Conservation (phyloP, 805 yeast species). For the Brettanomyces sp. region DNA sequence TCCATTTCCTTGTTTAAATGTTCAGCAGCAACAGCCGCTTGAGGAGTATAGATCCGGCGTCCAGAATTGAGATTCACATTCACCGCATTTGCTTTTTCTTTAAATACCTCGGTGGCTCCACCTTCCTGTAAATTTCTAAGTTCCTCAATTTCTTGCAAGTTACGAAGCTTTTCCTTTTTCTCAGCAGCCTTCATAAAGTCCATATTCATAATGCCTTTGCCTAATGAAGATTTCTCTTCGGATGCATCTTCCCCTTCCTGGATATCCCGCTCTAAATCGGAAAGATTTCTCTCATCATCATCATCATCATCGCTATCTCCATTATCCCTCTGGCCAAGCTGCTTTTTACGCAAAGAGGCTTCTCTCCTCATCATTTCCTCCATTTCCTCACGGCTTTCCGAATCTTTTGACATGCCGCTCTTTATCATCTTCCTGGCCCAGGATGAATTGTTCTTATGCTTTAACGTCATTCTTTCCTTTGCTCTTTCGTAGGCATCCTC, state of each 20-base stretch:
- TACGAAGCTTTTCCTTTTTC: constrained; percentile 51
- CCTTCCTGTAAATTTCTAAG: constrained; percentile 39
- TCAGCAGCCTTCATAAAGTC: constrained; percentile 93
- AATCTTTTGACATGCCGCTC: constrained; percentile 85
- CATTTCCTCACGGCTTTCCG: constrained; percentile 74
- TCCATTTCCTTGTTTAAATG: constrained; percentile 28
- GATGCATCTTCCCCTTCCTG: constrained; percentile 30
- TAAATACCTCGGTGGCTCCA: constrained; percentile 32
- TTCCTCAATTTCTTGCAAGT: constrained; percentile 41
- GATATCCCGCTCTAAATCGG: constrained; percentile 42
- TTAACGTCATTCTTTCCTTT: constrained; percentile 82
- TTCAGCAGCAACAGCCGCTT: constrained; percentile 31
- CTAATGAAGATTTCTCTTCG: constrained; percentile 36
- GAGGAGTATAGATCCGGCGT: constrained; percentile 71
- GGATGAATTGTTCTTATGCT: constrained; percentile 77
- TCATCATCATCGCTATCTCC: constrained; percentile 36
- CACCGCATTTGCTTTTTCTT: constrained; percentile 31
- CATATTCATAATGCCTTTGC: constrained; percentile 89
- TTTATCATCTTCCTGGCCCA: constrained; percentile 91
- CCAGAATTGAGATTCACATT: constrained; percentile 58
- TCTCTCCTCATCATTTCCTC: constrained; percentile 92
- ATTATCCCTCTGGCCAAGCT: constrained; percentile 37
- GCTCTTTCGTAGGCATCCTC: constrained; percentile 74
- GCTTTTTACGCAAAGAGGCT: constrained; percentile 63
- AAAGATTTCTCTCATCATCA: constrained; percentile 34